These are phyloP conservation scores for Carex parvula DNA, from an alignment of 176 grass and related monocot species.

Conservation along the genomic window DNA sequence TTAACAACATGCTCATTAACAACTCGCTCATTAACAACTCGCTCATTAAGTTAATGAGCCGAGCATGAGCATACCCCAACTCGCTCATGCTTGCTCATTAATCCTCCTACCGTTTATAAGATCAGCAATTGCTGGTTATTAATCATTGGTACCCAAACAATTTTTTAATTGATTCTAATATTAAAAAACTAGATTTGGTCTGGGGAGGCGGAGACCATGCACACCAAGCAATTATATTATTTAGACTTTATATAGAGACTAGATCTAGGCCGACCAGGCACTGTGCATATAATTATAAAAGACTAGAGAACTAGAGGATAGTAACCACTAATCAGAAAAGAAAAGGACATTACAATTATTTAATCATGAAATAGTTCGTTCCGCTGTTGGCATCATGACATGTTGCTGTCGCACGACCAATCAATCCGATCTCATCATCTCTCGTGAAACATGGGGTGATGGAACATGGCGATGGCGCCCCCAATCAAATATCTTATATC, in stretches of 20 bases:
- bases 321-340: neutral
- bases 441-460: neutral
- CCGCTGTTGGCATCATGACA: neutral
- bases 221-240: neutral
- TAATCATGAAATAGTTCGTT: neutral
- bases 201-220: neutral
- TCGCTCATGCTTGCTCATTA: no score
- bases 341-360: neutral
- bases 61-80: no score
- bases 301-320: neutral
- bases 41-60: no score
- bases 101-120: no score
- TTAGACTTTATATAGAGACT: neutral
- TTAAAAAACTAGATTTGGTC: neutral
- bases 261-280: constrained; percentile 8
- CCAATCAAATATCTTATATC: neutral
- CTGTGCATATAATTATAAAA: neutral
- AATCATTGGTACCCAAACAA: neutral
- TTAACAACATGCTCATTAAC: no score
- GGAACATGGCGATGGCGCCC: neutral
- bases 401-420: neutral
- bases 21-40: no score
- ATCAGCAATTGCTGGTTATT: neutral
- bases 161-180: neutral
- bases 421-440: neutral